These are phyloP conservation scores for Verticillium longisporum DNA, from an alignment of 2,329 filamentous ascomycete genomes.

Conservation along the genomic window DNA sequence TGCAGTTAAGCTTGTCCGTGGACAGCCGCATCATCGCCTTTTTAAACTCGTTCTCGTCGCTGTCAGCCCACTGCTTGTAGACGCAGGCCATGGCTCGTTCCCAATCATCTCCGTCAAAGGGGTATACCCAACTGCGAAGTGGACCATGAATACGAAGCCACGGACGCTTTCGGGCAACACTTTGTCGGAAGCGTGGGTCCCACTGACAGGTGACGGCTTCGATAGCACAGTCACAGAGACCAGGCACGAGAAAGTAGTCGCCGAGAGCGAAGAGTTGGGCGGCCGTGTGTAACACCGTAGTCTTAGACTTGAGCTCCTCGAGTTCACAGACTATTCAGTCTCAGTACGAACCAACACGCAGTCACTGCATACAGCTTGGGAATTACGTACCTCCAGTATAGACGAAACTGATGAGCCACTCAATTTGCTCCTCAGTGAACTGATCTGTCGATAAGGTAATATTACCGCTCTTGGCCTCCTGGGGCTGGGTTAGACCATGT, in stretches of 20 bases:
- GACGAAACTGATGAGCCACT: conserved; percentile 1
- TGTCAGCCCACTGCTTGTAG: background rate
- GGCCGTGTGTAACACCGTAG: background rate
- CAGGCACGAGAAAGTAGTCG: background rate
- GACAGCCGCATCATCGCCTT: background rate
- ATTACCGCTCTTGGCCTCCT: conserved; percentile 1
- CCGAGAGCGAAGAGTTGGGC: background rate
- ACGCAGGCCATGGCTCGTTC: background rate
- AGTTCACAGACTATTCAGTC: background rate
- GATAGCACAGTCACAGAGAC: background rate
- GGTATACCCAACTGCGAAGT: background rate
- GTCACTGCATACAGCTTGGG: too few species aligned
- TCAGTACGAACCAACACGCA: background rate
- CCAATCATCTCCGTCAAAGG: background rate
- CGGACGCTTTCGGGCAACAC: background rate
- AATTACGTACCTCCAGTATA: conserved; percentile 1
- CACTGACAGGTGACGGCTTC: background rate
- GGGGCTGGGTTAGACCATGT: background rate
- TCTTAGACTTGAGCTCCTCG: background rate
- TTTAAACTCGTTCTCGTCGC: background rate
- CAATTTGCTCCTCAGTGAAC: conserved; percentile 2
- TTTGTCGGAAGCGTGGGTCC: background rate
- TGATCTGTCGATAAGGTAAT: background rate
- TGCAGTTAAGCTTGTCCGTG: background rate
- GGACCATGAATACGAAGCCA: background rate